A percentile compares a stretch with the other conserved stretches of the same genome.
phyloP scores from a whole-genome alignment of 139 green algal genomes.

The Tetraselmis striata region DNA sequence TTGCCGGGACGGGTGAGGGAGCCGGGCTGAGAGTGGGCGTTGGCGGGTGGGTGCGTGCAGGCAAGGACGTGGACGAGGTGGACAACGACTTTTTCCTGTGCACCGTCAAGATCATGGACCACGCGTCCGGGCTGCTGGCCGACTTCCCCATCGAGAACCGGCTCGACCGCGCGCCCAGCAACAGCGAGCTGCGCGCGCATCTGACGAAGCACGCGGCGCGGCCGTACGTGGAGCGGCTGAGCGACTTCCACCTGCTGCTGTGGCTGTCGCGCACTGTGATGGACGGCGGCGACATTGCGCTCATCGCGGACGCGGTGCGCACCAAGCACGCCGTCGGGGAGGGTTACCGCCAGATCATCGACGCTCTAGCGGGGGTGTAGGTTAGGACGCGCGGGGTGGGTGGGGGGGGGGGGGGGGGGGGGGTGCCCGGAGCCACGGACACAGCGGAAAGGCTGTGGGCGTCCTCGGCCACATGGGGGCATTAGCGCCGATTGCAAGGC shows the following conservation, averaged over 20 bases:
- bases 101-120: constrained; percentile 82
- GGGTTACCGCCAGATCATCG: constrained; percentile 83
- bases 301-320: constrained; percentile 62
- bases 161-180: constrained; percentile 27
- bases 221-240: constrained; percentile 65
- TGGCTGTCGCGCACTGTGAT: constrained; percentile 84
- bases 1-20: too few species aligned
- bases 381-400: too few species aligned
- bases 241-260: constrained; percentile 94
- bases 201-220: constrained; percentile 37
- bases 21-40: too few species aligned
- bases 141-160: constrained; percentile 93
- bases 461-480: too few species aligned
- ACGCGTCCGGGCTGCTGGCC: constrained; percentile 65
- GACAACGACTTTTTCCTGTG: constrained; percentile 97
- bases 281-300: constrained; percentile 55
- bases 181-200: constrained; percentile 68
- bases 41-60: too few species aligned
- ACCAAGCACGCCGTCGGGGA: constrained; percentile 57
- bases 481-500: too few species aligned
- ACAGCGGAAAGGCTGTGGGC: too few species aligned
- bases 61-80: constrained; percentile 80
- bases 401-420: too few species aligned
- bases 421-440: too few species aligned
- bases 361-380: constrained; percentile 68